Evolutionary conservation across 768 basidiomycete genomes (phyloP).

Genomic region (Pleurotus cornucopiae): DNA sequence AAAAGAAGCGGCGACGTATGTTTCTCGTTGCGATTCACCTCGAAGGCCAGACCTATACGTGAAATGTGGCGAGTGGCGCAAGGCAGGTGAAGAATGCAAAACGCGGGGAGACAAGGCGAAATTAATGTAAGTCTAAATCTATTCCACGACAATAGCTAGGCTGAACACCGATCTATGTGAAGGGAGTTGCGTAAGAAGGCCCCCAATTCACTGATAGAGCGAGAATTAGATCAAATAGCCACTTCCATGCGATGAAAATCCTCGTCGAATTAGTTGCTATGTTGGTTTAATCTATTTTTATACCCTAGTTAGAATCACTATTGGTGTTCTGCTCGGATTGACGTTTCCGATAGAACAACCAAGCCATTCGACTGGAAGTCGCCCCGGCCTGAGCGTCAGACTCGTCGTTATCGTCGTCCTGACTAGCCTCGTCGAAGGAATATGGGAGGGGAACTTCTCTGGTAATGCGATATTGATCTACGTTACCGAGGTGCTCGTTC

Average conservation of each 20-base stretch:
- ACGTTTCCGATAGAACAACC: neutral
- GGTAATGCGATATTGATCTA: conserved; percentile 88
- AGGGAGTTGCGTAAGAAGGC: conserved; percentile 72
- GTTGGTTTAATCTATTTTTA: neutral
- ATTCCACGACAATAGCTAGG: conserved; percentile 4
- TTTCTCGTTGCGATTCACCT: conserved; percentile 79
- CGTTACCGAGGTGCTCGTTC: conserved; percentile 91
- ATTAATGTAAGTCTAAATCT: conserved; percentile 62
- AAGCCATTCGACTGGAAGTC: neutral
- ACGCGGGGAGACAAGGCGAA: conserved; percentile 81
- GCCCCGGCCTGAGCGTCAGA: conserved; percentile 24
- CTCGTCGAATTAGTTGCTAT: too few relatives aligned
- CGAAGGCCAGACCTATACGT: conserved; percentile 86
- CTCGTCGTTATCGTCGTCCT: conserved; percentile 42
- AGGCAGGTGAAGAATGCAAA: conserved; percentile 87
- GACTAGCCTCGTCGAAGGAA: conserved; percentile 45
- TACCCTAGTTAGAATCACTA: neutral
- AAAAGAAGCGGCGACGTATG: conserved; percentile 75
- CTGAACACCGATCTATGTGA: conserved; percentile 10
- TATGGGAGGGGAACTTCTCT: conserved; percentile 86
- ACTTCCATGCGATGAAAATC: conserved; percentile 58
- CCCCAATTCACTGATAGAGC: conserved; percentile 75
- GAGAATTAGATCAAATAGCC: conserved; percentile 70
- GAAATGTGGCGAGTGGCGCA: conserved; percentile 85
- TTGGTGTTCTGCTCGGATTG: neutral